phyloP scores from a whole-genome alignment of 163 green algal species.

The Dunaliella salina region DNA sequence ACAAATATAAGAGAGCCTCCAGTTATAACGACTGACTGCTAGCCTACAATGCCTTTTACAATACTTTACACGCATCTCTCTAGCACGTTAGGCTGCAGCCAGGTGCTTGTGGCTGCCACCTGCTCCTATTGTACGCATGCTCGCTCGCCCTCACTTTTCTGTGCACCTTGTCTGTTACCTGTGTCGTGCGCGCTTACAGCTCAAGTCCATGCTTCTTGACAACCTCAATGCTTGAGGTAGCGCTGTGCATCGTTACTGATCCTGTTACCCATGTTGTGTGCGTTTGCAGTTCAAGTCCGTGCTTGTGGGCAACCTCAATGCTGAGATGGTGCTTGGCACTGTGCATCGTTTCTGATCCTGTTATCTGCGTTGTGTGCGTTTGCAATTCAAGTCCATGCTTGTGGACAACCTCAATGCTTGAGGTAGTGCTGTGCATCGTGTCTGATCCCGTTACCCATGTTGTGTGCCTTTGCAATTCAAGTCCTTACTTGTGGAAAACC shows the following conservation, averaged over 20 bases:
- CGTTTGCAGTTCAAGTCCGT: conserved; percentile 60
- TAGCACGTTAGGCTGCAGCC: too few relatives aligned
- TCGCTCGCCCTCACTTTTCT: too few relatives aligned
- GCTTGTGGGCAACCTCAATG: conserved; percentile 90
- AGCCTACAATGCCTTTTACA: too few relatives aligned
- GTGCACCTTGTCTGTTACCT: too few relatives aligned
- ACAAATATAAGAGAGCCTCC: too few relatives aligned
- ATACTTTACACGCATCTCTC: too few relatives aligned
- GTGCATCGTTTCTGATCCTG: too few relatives aligned
- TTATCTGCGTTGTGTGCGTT: background rate
- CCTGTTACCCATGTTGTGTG: too few relatives aligned
- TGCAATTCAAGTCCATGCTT: conserved; percentile 70
- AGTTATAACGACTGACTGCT: too few relatives aligned
- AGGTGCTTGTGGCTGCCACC: too few relatives aligned
- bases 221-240: conserved; percentile 94
- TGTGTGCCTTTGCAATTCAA: conserved; percentile 67
- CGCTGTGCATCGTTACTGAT: conserved; percentile 84
- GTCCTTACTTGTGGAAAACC: conserved; percentile 79
- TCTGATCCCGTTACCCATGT: too few relatives aligned
- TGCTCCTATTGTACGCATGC: too few relatives aligned
- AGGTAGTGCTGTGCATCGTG: conserved; percentile 91
- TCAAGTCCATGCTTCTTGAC: conserved; percentile 79
- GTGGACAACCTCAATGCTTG: conserved; percentile 92
- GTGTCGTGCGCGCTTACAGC: conserved; percentile 48
- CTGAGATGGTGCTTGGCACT: conserved; percentile 92